Percentiles rank a stretch among this genome's conserved stretches.
Conservation (phyloP, 2,329 filamentous ascomycete genomes). For the Trichoderma citrinoviride region DNA sequence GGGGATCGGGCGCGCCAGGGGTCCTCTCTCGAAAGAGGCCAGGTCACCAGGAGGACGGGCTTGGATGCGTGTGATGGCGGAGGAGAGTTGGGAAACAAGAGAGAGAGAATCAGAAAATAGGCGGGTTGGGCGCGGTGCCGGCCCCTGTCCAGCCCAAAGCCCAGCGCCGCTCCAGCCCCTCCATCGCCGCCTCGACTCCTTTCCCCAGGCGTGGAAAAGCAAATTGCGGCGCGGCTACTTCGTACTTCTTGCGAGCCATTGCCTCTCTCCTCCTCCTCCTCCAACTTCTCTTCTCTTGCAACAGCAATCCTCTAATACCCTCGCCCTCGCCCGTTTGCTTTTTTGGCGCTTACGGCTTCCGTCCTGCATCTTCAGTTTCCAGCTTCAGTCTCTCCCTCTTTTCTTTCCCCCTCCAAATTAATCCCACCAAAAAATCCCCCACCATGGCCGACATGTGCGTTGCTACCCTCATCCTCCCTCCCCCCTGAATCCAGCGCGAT, state of each 20-base stretch:
- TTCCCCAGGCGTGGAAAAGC: slow-evolving; percentile 32
- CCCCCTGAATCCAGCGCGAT: not conserved
- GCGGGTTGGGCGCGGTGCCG: slow-evolving; percentile 21
- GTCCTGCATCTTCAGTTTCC: slow-evolving; percentile 24
- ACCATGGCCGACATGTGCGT: slow-evolving; percentile 44
- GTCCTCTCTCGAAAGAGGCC: not conserved
- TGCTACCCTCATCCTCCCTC: slow-evolving; percentile 14
- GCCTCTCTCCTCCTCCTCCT: slow-evolving; percentile 26
- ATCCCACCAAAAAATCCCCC: slow-evolving; percentile 28
- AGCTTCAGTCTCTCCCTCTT: slow-evolving; percentile 25
- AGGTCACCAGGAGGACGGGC: not conserved
- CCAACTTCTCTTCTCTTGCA: slow-evolving; percentile 27
- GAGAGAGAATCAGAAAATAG: not conserved
- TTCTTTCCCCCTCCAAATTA: slow-evolving; percentile 3
- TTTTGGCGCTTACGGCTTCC: slow-evolving; percentile 8
- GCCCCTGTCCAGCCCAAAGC: slow-evolving; percentile 27
- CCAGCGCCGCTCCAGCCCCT: slow-evolving; percentile 41
- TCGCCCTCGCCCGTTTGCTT: not conserved
- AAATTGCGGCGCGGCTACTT: slow-evolving; percentile 23
- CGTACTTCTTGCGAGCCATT: slow-evolving; percentile 27
- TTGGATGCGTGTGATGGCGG: too few relatives aligned
- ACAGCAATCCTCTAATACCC: slow-evolving; percentile 27
- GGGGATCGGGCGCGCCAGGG: slow-evolving; percentile 22
- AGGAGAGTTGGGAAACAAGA: not conserved
- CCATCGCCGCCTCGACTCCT: slow-evolving; percentile 37